Base-by-base conservation (phyloP, 139 green algal species). In the Tetradesmus lagerheimii region DNA sequence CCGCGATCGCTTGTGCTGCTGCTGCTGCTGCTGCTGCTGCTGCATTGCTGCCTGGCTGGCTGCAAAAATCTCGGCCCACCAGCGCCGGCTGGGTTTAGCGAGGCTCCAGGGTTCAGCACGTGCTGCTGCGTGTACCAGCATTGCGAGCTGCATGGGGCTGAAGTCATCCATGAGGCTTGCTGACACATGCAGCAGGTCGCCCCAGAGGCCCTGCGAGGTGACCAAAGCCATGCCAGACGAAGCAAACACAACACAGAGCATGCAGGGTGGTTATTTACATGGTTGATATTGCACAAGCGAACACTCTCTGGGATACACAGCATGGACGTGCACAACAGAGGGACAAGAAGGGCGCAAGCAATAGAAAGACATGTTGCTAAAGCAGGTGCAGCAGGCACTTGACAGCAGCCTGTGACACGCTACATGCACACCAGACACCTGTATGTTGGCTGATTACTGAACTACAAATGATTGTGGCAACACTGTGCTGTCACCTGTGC, bases 181-280 rank as follows among this genome's bases (percentile, higher is more conserved):
- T 23, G 87, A 86, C 25, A 91, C 43, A 37, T 91, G 87, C 78
- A 91, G 39, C 37, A 91, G 78, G 57, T 91, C 87, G 16, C 76
- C 87, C 76, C 47, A 80, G 4, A 86, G 41, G 57, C 27, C n/a
- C 45, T 15, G n/a, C 45, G 25, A 74, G 25, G 47, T 18, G 27
- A 62, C 5, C 6, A 71, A 11, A 29, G 57, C 6, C 11, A 29
- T 71, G 57, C 57, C 18, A 11, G 6, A n/a, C n/a, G n/a, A n/a
- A n/a, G n/a, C n/a, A n/a, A n/a, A n/a, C n/a, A n/a, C n/a, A n/a
- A n/a, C n/a, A n/a, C n/a, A n/a, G n/a, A n/a, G n/a, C n/a, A n/a
- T n/a, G n/a, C n/a, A n/a, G n/a, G n/a, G n/a, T n/a, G n/a, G n/a
- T n/a, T n/a, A n/a, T n/a, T n/a, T n/a, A n/a, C n/a, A 9, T 50